phyloP scores from a whole-genome alignment of 257 asterid genomes.

The Solanum pennellii region DNA sequence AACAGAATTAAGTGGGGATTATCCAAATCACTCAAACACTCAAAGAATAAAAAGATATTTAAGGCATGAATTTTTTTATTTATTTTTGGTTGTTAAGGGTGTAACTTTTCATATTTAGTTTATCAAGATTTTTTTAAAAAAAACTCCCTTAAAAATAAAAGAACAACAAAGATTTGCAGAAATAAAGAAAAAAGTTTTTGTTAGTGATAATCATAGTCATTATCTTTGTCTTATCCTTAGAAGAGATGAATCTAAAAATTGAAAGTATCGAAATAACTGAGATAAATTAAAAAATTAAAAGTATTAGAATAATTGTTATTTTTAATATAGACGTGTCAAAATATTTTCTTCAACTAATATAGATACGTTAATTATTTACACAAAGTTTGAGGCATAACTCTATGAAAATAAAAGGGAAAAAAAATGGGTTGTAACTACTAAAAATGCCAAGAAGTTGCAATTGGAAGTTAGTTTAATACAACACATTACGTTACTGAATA shows the following conservation, averaged over 20 bases:
- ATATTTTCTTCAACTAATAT: background rate
- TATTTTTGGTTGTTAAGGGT: background rate
- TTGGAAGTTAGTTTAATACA: background rate
- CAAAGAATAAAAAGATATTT: background rate
- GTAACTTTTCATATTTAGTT: background rate
- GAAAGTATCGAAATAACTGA: background rate
- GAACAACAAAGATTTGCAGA: background rate
- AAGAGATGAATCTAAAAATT: background rate
- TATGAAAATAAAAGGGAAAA: background rate
- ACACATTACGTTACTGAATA: background rate
- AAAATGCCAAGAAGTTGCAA: background rate
- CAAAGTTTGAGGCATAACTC: background rate
- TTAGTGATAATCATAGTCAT: background rate
- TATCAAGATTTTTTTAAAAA: background rate
- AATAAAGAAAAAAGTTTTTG: background rate
- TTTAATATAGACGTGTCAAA: background rate
- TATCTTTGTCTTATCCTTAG: background rate
- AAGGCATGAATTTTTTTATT: background rate
- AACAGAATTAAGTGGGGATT: background rate
- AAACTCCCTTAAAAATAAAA: background rate
- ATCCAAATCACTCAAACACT: background rate
- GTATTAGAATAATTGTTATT: background rate
- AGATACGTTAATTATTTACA: background rate
- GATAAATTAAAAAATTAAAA: background rate
- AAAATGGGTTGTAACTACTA: background rate